Evolutionary conservation across 2,329 filamentous ascomycete genomes (phyloP).

Genomic region (Fusarium graminum): DNA sequence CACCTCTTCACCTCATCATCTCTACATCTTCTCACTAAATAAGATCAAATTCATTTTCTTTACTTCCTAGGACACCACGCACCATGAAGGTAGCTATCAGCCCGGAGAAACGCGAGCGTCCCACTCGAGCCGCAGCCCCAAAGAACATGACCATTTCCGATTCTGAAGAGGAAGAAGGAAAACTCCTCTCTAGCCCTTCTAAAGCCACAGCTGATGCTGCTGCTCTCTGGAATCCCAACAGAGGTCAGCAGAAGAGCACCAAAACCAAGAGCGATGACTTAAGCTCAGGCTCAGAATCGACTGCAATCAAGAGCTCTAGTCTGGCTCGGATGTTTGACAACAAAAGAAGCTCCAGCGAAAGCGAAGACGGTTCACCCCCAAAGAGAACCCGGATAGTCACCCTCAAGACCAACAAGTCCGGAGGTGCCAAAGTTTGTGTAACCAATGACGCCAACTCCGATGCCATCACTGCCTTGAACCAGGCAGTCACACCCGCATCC

Average conservation of each 20-base stretch:
- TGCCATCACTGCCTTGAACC: neutral
- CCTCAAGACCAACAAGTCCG: slow-evolving; percentile 10
- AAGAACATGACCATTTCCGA: slow-evolving; percentile 14
- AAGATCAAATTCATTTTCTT: neutral
- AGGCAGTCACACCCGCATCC: neutral
- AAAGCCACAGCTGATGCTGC: too few relatives aligned
- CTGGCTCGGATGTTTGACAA: neutral
- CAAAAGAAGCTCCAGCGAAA: slow-evolving; percentile 3
- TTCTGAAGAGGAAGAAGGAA: slow-evolving; percentile 8
- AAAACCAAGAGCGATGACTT: neutral
- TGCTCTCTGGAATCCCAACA: neutral
- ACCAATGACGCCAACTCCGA: neutral
- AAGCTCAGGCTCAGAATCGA: slow-evolving; percentile 2
- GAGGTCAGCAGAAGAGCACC: neutral
- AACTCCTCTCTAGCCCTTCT: too few relatives aligned
- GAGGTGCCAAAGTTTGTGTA: neutral
- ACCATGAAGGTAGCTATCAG: neutral
- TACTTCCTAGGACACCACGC: neutral
- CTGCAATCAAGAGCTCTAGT: neutral
- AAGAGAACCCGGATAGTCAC: slow-evolving; percentile 24
- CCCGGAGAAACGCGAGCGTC: slow-evolving; percentile 19
- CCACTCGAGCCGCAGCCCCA: slow-evolving; percentile 21
- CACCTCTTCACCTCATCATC: neutral
- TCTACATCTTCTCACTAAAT: neutral
- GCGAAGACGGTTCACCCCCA: slow-evolving; percentile 2